A percentile compares a stretch with the other conserved stretches of the same genome.
Evolutionary conservation across 768 basidiomycete genomes (phyloP).

Genomic region (Crassisporium funariophilum): DNA sequence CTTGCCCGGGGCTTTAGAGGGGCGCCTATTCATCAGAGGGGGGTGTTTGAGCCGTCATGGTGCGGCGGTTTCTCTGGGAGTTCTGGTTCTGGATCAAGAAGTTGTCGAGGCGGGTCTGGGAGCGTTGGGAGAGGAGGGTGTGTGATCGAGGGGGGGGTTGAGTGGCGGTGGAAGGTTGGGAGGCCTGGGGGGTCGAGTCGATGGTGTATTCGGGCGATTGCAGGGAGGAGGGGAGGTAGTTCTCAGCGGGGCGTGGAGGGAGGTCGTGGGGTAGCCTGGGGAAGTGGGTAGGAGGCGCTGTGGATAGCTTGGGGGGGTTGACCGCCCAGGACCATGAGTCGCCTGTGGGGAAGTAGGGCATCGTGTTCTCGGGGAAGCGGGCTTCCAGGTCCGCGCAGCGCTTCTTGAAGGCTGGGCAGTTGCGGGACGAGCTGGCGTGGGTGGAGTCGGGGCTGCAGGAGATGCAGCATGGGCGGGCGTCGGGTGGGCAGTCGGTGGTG

Average conservation of each 20-base stretch:
- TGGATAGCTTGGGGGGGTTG: neutral
- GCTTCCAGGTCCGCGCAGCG: neutral
- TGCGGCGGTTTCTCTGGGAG: neutral
- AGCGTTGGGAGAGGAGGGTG: neutral
- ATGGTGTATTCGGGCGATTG: neutral
- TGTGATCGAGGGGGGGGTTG: neutral
- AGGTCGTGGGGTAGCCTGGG: neutral
- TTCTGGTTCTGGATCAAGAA: neutral
- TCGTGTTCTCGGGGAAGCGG: neutral
- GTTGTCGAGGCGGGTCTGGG: neutral
- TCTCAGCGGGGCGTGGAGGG: neutral
- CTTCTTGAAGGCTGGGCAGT: neutral
- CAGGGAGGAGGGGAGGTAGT: neutral
- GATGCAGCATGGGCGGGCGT: neutral
- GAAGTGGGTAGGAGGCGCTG: neutral
- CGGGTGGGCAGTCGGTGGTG: neutral
- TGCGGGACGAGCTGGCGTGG: neutral
- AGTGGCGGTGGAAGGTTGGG: neutral
- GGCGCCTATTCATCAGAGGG: neutral
- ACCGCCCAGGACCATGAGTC: neutral
- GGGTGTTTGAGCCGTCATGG: neutral
- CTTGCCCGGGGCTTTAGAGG: neutral
- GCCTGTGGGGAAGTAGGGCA: neutral
- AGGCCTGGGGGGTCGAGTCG: neutral
- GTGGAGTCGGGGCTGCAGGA: neutral